Evolutionary conservation across 1,284 basidiomycete species (phyloP), one percentile per base, ranked within the genome.

Genomic region (Apiotrichum brassicae): DNA sequence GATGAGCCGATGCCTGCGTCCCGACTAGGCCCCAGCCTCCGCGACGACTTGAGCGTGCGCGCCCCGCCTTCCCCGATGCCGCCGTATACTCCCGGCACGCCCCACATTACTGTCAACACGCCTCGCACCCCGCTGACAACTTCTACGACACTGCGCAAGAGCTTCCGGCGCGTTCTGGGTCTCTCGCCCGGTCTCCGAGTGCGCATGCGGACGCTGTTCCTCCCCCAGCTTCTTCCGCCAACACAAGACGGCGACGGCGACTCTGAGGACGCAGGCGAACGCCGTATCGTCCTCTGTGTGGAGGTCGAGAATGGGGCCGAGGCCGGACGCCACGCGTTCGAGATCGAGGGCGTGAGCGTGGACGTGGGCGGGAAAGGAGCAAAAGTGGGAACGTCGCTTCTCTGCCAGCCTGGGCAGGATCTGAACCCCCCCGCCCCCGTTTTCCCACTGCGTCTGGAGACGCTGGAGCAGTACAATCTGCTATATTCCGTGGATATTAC

Each of bases 151-250:
- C 73, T 93, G 12, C 82, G 86, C 41, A 90, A 89, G 68, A 87
- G 87, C 2, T 91, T 82, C 70, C 79, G 89, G n/a, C 84, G 85
- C 59, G 83, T 85, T 1, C 70, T 93, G 14, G 76, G 77, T 38
- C 84, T 86, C 0, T 82, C 84, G 4, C 86, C 86, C 14, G 88
- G 87, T 2, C 85, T 93, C 66, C 79, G 82, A 22, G 85, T 93
- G 18, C 82, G 88, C 28, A 91, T 92, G 87, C 80, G 87, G 19
- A 90, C 87, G 0, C 82, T 89, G 7, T 87, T 90, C 59, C 81
- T 91, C 3, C 89, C 88, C 0, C 84, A 87, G 60, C 80, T 90
- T 18, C 76, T 67, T 11, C 56, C 60, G 83, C 48, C 73, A 83
- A 58, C 46, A 5, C 47, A 53, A 23, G 58, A 53, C 18, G 56